A percentile compares a stretch with the other conserved stretches of the same genome.
phyloP scores from a whole-genome alignment of 345 rosid species.

The Erysimum cheiranthoides region DNA sequence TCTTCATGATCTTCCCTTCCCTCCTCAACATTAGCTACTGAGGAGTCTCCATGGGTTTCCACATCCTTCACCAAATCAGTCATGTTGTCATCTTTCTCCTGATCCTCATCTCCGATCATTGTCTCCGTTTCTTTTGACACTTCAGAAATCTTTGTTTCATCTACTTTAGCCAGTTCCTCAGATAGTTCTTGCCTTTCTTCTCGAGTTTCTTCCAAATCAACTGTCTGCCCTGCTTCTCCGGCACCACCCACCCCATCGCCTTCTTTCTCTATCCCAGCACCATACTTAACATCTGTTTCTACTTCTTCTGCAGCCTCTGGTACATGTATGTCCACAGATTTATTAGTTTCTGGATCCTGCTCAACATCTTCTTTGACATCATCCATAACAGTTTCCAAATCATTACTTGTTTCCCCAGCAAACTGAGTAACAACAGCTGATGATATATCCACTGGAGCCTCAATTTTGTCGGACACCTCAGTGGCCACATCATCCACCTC shows the following conservation, averaged over 20 bases:
- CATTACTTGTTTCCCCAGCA: conserved; percentile 9
- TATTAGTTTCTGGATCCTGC: conserved; percentile 29
- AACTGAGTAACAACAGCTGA: conserved; percentile 20
- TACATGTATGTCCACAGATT: conserved; percentile 29
- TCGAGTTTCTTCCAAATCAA: conserved; percentile 30
- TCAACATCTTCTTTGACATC: conserved; percentile 39
- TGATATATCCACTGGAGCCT: conserved; percentile 20
- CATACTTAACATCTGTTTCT: conserved; percentile 5
- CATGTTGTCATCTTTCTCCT: conserved; percentile 39
- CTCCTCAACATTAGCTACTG: conserved; percentile 40
- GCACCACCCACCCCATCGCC: conserved; percentile 32
- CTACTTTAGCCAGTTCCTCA: conserved; percentile 36
- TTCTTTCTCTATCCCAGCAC: conserved; percentile 35
- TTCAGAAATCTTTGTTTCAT: conserved; percentile 37
- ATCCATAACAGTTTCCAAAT: conserved; percentile 22
- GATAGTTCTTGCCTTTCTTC: conserved; percentile 35
- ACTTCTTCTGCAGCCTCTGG: conserved; percentile 39
- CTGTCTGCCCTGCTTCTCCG: conserved; percentile 25
- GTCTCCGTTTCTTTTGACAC: conserved; percentile 42
- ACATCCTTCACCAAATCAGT: conserved; percentile 40
- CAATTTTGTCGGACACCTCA: conserved; percentile 23
- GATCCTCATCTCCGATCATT: conserved; percentile 27
- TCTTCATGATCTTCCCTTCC: conserved; percentile 45
- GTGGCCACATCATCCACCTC: conserved; percentile 34
- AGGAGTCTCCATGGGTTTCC: conserved; percentile 40